phyloP scores from a whole-genome alignment of 768 basidiomycete genomes.

The Boletus rubropictus region DNA sequence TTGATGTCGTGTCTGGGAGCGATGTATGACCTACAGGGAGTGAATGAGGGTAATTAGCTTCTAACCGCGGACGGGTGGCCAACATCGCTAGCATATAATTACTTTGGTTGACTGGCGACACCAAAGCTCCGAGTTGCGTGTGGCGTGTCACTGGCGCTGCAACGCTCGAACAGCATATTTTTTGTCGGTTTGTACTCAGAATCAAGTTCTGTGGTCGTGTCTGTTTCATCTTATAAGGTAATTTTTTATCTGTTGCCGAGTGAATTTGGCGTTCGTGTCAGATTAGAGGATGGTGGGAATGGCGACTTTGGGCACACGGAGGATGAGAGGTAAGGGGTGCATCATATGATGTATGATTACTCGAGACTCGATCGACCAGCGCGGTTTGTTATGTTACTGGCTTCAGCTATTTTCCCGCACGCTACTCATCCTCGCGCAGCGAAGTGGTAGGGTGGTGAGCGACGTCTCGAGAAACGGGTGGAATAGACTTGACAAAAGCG shows the following conservation, averaged over 20 bases:
- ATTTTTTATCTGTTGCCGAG: neutral
- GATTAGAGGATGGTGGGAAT: neutral
- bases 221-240: too few species aligned
- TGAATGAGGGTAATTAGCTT: slow-evolving; percentile 52
- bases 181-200: slow-evolving; percentile 10
- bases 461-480: neutral
- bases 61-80: slow-evolving; percentile 42
- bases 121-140: neutral
- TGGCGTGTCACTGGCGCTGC: neutral
- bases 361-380: neutral
- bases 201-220: neutral
- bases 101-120: slow-evolving; percentile 36
- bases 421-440: neutral
- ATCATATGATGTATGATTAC: neutral
- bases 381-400: neutral
- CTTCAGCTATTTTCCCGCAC: neutral
- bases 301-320: too few species aligned
- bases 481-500: neutral
- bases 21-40: slow-evolving; percentile 51
- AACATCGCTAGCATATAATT: slow-evolving; percentile 49
- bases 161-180: neutral
- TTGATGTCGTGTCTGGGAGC: slow-evolving; percentile 34
- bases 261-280: neutral
- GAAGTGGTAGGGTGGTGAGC: neutral
- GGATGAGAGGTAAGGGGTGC: neutral